These are phyloP conservation scores for Tetraselmis chui DNA, from an alignment of 139 green algal genomes.

Conservation along the genomic window DNA sequence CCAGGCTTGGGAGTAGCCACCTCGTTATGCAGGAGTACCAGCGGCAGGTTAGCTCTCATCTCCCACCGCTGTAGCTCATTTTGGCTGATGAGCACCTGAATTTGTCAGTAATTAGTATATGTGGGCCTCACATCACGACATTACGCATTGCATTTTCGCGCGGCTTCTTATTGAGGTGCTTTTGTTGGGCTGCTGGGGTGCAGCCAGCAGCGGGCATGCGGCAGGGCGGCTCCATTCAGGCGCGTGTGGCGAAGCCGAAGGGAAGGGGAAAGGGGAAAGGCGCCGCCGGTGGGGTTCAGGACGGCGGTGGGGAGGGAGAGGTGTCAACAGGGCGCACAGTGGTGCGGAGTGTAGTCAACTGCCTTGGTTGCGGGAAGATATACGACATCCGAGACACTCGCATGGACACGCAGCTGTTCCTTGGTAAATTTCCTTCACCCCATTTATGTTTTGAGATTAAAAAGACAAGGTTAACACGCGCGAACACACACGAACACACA, in stretches of 20 bases:
- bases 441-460: no score
- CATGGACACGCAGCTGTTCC: slow-evolving; percentile 48
- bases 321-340: slow-evolving; percentile 2
- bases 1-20: background rate
- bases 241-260: background rate
- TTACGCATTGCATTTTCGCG: no score
- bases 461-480: no score
- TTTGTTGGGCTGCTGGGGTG: no score
- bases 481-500: background rate
- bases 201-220: no score
- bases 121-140: no score
- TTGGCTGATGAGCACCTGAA: no score
- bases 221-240: background rate
- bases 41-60: background rate
- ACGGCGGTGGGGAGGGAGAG: background rate
- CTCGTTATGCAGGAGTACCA: background rate
- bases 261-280: background rate
- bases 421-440: slow-evolving; percentile 33
- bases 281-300: background rate
- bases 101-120: no score
- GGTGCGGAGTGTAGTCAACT: slow-evolving; percentile 62
- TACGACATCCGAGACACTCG: slow-evolving; percentile 56
- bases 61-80: no score
- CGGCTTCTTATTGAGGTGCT: no score
- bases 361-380: slow-evolving; percentile 78